Conservation (phyloP, 768 basidiomycete species). For the Amanita rubescens region DNA sequence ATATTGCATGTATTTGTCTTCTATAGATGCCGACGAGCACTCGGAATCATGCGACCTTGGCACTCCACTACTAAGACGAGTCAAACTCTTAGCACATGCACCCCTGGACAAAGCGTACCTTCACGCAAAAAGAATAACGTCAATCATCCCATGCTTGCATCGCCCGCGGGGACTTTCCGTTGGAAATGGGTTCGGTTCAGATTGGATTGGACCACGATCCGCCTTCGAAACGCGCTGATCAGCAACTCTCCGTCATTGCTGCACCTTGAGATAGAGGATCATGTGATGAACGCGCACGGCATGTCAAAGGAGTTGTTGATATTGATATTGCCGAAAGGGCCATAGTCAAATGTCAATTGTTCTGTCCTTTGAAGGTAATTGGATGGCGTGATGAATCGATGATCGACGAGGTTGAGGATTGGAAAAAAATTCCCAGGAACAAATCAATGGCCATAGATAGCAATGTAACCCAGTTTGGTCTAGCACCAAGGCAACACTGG, state of each 20-base stretch:
- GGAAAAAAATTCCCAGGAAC: background rate
- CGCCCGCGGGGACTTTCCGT: background rate
- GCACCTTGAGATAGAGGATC: background rate
- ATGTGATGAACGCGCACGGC: background rate
- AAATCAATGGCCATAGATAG: background rate
- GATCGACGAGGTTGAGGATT: background rate
- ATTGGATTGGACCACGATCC: background rate
- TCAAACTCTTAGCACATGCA: background rate
- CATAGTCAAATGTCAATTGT: background rate
- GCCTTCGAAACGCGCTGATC: background rate
- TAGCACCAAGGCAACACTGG: background rate
- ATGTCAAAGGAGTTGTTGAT: background rate
- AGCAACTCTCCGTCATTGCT: background rate
- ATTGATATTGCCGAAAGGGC: background rate
- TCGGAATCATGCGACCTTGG: background rate
- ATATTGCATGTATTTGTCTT: background rate
- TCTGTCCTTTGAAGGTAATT: background rate
- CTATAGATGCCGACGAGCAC: slow-evolving; percentile 3
- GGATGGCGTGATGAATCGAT: background rate
- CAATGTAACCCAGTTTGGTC: background rate
- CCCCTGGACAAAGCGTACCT: background rate
- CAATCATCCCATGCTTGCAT: background rate
- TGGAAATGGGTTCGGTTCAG: background rate
- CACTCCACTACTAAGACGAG: background rate
- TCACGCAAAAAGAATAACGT: background rate